Evolutionary conservation across 371 early-diverging fungal genomes (phyloP).

Genomic region (Furculomyces boomerangus): DNA sequence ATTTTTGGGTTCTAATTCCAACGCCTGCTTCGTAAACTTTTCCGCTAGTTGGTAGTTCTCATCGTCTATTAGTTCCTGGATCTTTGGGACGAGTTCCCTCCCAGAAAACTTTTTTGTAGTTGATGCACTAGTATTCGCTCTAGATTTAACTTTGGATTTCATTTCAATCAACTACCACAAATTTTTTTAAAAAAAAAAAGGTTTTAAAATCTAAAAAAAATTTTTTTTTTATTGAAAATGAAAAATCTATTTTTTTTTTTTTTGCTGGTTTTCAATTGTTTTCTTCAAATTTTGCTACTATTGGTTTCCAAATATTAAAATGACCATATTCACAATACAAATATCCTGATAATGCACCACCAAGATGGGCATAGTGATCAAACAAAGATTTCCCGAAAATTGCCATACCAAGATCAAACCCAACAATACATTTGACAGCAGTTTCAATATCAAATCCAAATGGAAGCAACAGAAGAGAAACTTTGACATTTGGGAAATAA

Average conservation of each 20-base stretch:
- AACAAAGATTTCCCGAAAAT: neutral
- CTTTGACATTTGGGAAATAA: slow-evolving; percentile 36
- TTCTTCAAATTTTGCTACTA: neutral
- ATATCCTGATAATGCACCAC: neutral
- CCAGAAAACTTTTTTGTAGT: neutral
- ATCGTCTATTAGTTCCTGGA: slow-evolving; percentile 55
- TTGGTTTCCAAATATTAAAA: neutral
- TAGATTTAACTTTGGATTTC: neutral
- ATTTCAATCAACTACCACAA: neutral
- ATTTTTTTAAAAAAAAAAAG: neutral
- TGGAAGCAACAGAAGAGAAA: slow-evolving; percentile 51
- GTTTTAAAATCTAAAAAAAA: neutral
- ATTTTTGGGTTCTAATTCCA: slow-evolving; percentile 40
- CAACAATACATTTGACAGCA: neutral
- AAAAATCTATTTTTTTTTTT: neutral
- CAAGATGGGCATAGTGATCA: slow-evolving; percentile 2
- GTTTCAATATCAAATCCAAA: slow-evolving; percentile 10
- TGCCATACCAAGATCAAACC: slow-evolving; percentile 1
- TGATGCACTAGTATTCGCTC: neutral
- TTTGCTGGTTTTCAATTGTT: neutral
- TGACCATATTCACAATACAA: neutral
- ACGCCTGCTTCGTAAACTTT: slow-evolving; percentile 46
- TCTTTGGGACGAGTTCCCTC: slow-evolving; percentile 24
- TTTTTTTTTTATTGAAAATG: neutral
- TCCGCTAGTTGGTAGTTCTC: slow-evolving; percentile 54